Percentiles rank a stretch among this genome's conserved stretches.
Evolutionary conservation across 805 yeast genomes (phyloP).

Genomic region (Zygoascus bituminiphila): DNA sequence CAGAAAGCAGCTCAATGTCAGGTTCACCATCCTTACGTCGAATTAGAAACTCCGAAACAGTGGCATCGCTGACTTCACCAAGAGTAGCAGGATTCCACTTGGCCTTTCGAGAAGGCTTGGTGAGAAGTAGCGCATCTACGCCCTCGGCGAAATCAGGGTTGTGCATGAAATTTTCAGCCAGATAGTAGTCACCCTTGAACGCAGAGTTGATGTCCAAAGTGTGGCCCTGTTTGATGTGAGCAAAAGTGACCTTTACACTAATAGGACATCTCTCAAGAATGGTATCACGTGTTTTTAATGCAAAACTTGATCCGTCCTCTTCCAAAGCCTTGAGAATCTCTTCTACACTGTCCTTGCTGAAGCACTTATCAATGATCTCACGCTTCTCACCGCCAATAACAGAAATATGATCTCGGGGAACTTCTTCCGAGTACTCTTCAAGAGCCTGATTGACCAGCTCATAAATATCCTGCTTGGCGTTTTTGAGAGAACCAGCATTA

Average conservation of each 20-base stretch:
- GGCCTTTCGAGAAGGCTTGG: slow-evolving; percentile 50
- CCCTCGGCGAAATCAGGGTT: slow-evolving; percentile 46
- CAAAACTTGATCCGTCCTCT: slow-evolving; percentile 56
- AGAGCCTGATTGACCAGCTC: slow-evolving; percentile 61
- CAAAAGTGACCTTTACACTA: slow-evolving; percentile 67
- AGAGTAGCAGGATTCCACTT: slow-evolving; percentile 40
- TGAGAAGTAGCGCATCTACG: slow-evolving; percentile 35
- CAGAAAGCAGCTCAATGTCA: slow-evolving; percentile 25
- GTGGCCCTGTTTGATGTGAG: slow-evolving; percentile 55
- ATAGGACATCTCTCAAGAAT: slow-evolving; percentile 64
- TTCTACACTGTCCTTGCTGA: slow-evolving; percentile 43
- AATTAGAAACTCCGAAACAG: slow-evolving; percentile 23
- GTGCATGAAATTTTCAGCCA: slow-evolving; percentile 69
- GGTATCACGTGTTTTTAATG: slow-evolving; percentile 45
- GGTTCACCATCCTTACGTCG: slow-evolving; percentile 22
- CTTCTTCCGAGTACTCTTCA: slow-evolving; percentile 66
- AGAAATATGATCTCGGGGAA: slow-evolving; percentile 56
- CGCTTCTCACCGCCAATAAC: slow-evolving; percentile 50
- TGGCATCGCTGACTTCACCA: slow-evolving; percentile 28
- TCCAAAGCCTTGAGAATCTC: slow-evolving; percentile 48
- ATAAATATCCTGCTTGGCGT: slow-evolving; percentile 34
- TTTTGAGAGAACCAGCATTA: slow-evolving; percentile 28
- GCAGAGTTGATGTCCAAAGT: slow-evolving; percentile 53
- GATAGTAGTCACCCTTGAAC: slow-evolving; percentile 59
- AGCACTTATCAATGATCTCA: slow-evolving; percentile 58